Conservation (phyloP, 495 filamentous ascomycete genomes). For the Podospora pseudopauciseta region DNA sequence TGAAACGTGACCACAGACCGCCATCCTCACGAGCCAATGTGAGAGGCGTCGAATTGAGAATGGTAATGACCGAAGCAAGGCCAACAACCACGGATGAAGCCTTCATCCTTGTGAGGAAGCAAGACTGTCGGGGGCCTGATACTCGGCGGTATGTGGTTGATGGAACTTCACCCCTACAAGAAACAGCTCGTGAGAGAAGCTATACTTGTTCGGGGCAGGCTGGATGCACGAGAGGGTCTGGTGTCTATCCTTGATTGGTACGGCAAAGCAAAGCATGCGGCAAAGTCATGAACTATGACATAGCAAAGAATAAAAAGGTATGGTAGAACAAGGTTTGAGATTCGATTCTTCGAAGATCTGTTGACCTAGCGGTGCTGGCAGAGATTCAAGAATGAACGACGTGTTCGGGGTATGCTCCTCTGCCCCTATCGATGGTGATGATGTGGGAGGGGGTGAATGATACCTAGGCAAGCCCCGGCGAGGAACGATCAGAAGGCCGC, state of each 20-base stretch:
- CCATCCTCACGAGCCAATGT: constrained; percentile 28
- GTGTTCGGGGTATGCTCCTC: background rate
- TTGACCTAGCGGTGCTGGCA: background rate
- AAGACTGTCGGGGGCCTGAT: background rate
- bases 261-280: background rate
- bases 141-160: background rate
- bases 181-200: background rate
- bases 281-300: background rate
- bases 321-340: background rate
- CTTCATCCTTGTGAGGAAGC: constrained; percentile 34
- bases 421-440: background rate
- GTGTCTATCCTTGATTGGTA: background rate
- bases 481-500: constrained; percentile 14
- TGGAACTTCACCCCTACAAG: background rate
- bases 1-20: constrained; percentile 26
- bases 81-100: constrained; percentile 28
- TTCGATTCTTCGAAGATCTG: background rate
- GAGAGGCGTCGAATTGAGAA: constrained; percentile 32
- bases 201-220: background rate
- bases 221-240: background rate
- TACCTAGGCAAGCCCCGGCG: background rate
- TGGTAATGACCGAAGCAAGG: constrained; percentile 33
- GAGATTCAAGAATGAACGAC: background rate
- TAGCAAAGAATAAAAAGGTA: background rate
- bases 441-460: background rate